Conservation (phyloP, 305 asterid species). For the Fraxinus greggii region DNA sequence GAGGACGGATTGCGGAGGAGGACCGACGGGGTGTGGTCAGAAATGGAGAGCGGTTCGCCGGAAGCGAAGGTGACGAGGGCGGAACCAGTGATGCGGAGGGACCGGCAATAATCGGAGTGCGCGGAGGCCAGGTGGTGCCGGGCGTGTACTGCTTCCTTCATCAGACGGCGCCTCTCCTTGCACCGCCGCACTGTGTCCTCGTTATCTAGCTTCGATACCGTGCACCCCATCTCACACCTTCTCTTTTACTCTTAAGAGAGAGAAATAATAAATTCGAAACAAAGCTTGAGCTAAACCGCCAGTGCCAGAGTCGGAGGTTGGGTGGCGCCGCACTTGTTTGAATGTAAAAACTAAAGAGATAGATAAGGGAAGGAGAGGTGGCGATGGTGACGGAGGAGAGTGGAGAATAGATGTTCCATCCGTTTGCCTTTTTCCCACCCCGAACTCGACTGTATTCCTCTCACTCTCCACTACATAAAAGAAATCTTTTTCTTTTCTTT, state of each 20-base stretch:
- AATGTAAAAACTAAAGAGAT: not conserved
- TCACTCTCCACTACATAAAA: not conserved
- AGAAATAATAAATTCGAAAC: not conserved
- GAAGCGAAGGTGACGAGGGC: slow-evolving; percentile 75
- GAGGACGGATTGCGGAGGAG: slow-evolving; percentile 56
- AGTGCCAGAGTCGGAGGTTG: not conserved
- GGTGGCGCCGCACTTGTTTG: not conserved
- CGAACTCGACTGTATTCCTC: slow-evolving; percentile 11
- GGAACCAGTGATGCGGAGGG: slow-evolving; percentile 73
- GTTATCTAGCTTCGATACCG: slow-evolving; percentile 85
- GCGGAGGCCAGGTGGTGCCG: slow-evolving; percentile 94
- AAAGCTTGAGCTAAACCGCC: not conserved
- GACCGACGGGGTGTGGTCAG: slow-evolving; percentile 74
- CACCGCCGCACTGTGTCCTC: slow-evolving; percentile 91
- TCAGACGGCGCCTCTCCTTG: slow-evolving; percentile 90
- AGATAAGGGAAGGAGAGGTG: slow-evolving; percentile 25
- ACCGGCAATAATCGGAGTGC: slow-evolving; percentile 87
- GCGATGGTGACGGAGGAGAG: slow-evolving; percentile 30
- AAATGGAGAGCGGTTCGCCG: slow-evolving; percentile 77
- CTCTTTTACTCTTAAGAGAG: not conserved
- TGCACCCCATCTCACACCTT: slow-evolving; percentile 62
- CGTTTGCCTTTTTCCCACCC: slow-evolving; percentile 13
- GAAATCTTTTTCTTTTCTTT: not conserved
- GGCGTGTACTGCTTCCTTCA: slow-evolving; percentile 72
- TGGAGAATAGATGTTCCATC: slow-evolving; percentile 36